Evolutionary conservation across 106 monocot genomes (phyloP), one percentile per base, ranked within the genome.

Genomic region (Agapanthus africanus): DNA sequence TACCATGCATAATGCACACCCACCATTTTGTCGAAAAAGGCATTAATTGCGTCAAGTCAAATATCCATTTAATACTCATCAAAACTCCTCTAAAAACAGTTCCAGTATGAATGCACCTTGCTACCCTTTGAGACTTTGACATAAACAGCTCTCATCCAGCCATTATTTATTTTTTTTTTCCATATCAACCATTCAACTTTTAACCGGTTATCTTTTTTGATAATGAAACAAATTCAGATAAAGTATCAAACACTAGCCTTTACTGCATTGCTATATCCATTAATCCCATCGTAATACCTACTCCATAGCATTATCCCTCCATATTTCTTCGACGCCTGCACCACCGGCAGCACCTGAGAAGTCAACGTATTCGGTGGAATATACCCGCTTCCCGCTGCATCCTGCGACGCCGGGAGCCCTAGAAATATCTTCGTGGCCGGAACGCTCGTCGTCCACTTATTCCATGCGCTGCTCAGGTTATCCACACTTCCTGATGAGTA

Each of bases 241-340:
- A n/a, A 13, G 28, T 11, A 4, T 85, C 81, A 85, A 40, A 86
- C 82, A 22, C 70, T 76, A 22, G 33, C 16, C 22, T 66, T 68
- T 3, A 87, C 65, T 7, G 54, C 54, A 36, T 22, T 1, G 42
- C 83, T 83, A 61, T 83, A 87, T 0, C 67, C 67, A 44, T 71
- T 83, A 22, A 52, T 32, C 34, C 28, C 11, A 42, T 87, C 87
- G 40, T 72, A 87, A 70, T 57, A 83, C 39, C 87, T 62, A 38
- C 26, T 80, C 79, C 79, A 87, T 71, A 87, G 30, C 87, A 87
- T 87, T 40, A 87, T 69, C 26, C 83, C 87, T 0, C 87, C 87
- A 25, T 87, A 87, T 26, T 83, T 87, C 4, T 35, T 4, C 7
- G 72, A 25, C 13, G 21, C 40, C 50, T 78, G 27, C 32, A 83